Evolutionary conservation across 345 rosid genomes (phyloP).

Genomic region (Bruguiera parviflora): DNA sequence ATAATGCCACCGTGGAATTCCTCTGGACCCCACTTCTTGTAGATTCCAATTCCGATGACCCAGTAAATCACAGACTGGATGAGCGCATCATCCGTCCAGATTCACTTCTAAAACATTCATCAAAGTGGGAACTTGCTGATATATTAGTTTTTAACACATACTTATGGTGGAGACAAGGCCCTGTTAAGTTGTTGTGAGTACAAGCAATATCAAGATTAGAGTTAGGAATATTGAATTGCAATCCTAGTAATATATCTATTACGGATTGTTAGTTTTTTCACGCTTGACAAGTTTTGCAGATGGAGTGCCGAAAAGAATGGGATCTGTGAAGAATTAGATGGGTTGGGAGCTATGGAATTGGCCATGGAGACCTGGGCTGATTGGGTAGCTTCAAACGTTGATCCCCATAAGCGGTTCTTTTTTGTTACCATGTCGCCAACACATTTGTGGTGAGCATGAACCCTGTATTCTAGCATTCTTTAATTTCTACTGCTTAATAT

Average conservation of each 20-base stretch:
- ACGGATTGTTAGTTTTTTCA: neutral
- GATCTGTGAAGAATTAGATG: conserved; percentile 75
- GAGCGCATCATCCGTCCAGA: conserved; percentile 85
- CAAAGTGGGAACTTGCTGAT: conserved; percentile 88
- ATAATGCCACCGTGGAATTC: conserved; percentile 90
- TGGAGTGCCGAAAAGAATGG: conserved; percentile 73
- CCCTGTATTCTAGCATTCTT: no score
- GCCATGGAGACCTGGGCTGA: conserved; percentile 94
- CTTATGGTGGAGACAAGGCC: conserved; percentile 99
- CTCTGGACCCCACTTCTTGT: conserved; percentile 96
- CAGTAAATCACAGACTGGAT: conserved; percentile 76
- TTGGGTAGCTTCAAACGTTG: conserved; percentile 58
- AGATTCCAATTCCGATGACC: conserved; percentile 96
- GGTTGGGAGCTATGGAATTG: conserved; percentile 77
- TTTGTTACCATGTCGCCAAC: conserved; percentile 97
- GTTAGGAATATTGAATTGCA: neutral
- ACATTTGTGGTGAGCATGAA: conserved; percentile 58
- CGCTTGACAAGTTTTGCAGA: conserved; percentile 38
- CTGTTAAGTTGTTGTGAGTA: conserved; percentile 78
- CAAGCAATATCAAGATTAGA: neutral
- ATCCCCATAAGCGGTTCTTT: conserved; percentile 50
- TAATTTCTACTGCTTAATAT: no score
- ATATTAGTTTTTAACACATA: conserved; percentile 84
- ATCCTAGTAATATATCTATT: neutral
- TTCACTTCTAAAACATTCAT: conserved; percentile 82